Conservation (phyloP, 2,329 filamentous ascomycete species). For the Penicillium occitanis region DNA sequence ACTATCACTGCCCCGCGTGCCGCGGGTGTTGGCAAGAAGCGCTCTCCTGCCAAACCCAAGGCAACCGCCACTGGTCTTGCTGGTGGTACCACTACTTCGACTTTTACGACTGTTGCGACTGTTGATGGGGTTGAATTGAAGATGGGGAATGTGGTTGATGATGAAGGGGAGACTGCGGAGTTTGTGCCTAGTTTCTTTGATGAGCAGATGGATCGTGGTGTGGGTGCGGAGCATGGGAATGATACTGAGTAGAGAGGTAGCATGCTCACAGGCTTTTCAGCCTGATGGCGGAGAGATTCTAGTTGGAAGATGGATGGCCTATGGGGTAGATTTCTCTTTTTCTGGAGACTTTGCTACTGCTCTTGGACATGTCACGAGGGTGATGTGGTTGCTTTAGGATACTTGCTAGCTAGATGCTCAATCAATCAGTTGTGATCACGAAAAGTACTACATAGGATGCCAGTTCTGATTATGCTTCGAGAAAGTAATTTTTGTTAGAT, state of each 20-base stretch:
- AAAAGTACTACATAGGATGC: background rate
- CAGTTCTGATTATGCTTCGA: background rate
- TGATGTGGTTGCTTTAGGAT: background rate
- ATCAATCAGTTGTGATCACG: background rate
- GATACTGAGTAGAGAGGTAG: background rate
- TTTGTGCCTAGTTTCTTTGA: conserved; percentile 4
- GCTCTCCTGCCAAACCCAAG: background rate
- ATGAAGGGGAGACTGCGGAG: background rate
- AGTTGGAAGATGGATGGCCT: too few relatives aligned
- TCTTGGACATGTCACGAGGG: background rate
- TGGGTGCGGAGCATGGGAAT: background rate
- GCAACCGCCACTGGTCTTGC: background rate
- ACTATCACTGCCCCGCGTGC: conserved; percentile 4
- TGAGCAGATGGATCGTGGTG: background rate
- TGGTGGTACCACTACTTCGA: background rate
- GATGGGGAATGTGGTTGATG: background rate
- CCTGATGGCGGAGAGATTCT: background rate
- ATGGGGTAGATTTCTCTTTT: background rate
- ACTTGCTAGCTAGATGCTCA: background rate
- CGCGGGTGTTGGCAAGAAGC: conserved; percentile 9
- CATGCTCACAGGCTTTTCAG: background rate
- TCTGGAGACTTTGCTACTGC: background rate
- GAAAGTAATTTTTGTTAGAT: background rate
- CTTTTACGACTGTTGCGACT: background rate
- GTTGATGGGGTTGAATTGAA: background rate